Conservation (phyloP, 495 filamentous ascomycete species). For the Halenospora varia region DNA sequence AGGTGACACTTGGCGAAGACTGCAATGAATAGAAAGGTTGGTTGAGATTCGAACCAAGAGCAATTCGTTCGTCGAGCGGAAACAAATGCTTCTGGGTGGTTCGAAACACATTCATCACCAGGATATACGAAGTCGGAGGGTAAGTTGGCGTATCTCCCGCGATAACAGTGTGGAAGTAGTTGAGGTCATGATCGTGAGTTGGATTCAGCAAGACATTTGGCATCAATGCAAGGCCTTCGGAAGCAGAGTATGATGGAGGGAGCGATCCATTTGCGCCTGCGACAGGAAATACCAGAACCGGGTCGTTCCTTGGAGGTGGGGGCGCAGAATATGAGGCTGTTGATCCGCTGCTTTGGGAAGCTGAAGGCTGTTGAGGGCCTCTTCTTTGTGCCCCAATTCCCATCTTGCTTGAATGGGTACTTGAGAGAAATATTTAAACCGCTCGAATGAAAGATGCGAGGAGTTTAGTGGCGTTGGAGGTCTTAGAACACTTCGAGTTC, state of each 20-base stretch:
- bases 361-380: neutral
- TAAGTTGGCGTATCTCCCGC: neutral
- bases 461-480: too few relatives aligned
- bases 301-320: neutral
- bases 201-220: conserved; percentile 2
- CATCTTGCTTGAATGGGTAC: neutral
- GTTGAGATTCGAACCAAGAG: neutral
- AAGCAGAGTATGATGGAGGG: neutral
- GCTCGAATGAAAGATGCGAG: too few relatives aligned
- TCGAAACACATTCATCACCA: conserved; percentile 6
- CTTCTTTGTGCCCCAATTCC: neutral
- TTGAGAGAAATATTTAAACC: neutral
- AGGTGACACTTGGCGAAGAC: conserved; percentile 2
- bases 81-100: neutral
- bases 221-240: neutral
- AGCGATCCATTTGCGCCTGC: neutral
- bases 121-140: neutral
- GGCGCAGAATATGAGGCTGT: neutral
- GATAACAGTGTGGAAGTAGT: neutral
- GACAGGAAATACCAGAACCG: neutral
- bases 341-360: neutral
- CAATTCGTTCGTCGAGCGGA: conserved; percentile 5
- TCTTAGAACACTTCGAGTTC: too few relatives aligned
- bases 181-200: conserved; percentile 2
- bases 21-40: conserved; percentile 7